Base-by-base conservation (phyloP, 2,329 filamentous ascomycete species). In the Aureobasidium pullulans region DNA sequence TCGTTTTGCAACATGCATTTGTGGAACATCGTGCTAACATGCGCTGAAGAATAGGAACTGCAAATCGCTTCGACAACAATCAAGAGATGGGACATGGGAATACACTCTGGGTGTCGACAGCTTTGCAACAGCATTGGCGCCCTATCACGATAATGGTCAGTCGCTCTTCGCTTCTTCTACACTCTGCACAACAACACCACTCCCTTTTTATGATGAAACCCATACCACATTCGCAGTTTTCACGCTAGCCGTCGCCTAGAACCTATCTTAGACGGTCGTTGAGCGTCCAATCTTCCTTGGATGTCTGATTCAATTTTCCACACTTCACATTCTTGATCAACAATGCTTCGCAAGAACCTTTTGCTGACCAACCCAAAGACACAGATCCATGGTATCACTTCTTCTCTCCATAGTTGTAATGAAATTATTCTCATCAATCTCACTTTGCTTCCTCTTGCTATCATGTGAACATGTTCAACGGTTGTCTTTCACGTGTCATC, bases 181-280 rank as follows among this genome's bases (percentile, higher is more conserved):
- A 6, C 39, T 34, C 23, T 34, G 10, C 44, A 59, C n/a, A 8
- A 34, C 29, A 34, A 32, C 57, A 46, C 39, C 11, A 28, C 44
- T 48, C 23, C 28, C 32, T 66, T 71, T 67, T 68, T 69, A 84
- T 88, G 86, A 89, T 88, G 84, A 88, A 88, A 85, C 74, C 81
- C 81, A 79, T 85, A 82, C 80, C 78, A 83, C 79, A 89, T 90
- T 91, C 87, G 87, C 87, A 90, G 87, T 90, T 90, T 90, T 84
- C 87, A 88, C 87, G 88, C 79, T 67, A 74, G 71, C 69, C 70
- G 65, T 71, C 70, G 70, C 66, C 66, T 34, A 48, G 71, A 73
- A 73, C 71, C 70, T 72, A 72, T 62, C 44, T 65, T 62, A 68
- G 66, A 68, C 65, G 66, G 67, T 63, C 69, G 65, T 64, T 73